Conservation (phyloP, 352 stramenopile genomes). For the Phytophthora nicotianae region DNA sequence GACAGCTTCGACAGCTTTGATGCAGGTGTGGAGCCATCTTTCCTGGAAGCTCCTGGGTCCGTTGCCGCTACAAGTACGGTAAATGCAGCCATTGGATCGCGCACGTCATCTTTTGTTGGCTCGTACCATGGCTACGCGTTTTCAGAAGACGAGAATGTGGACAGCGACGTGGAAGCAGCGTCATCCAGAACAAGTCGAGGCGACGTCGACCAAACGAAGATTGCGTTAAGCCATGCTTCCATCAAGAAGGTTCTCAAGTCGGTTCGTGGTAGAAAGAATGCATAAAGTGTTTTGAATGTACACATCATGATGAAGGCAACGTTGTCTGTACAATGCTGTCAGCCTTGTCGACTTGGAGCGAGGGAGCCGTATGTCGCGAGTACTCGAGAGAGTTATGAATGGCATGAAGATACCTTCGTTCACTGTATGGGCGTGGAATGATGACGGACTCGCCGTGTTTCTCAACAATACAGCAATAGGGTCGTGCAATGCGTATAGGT, state of each 20-base stretch:
- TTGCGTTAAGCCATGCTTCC: conserved; percentile 23
- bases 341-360: conserved; percentile 1
- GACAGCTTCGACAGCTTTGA: conserved; percentile 24
- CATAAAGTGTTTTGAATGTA: conserved; percentile 32
- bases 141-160: conserved; percentile 77
- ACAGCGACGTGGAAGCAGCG: conserved; percentile 67
- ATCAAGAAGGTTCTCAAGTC: conserved; percentile 83
- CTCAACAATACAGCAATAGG: conserved; percentile 37
- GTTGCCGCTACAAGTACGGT: conserved; percentile 16
- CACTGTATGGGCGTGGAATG: conserved; percentile 26
- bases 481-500: conserved; percentile 37
- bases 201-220: conserved; percentile 18
- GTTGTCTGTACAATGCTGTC: conserved; percentile 20
- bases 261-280: conserved; percentile 73
- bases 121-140: conserved; percentile 82
- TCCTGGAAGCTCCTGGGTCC: conserved; percentile 20
- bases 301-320: conserved; percentile 16
- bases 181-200: conserved; percentile 30
- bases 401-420: conserved; percentile 24
- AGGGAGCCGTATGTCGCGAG: not conserved
- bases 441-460: conserved; percentile 46
- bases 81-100: conserved; percentile 9
- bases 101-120: conserved; percentile 19
- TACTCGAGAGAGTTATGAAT: conserved; percentile 10
- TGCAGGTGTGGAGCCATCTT: conserved; percentile 21